Base-by-base conservation (phyloP, 176 grass and related monocot species). In the Thinopyrum elongatum region DNA sequence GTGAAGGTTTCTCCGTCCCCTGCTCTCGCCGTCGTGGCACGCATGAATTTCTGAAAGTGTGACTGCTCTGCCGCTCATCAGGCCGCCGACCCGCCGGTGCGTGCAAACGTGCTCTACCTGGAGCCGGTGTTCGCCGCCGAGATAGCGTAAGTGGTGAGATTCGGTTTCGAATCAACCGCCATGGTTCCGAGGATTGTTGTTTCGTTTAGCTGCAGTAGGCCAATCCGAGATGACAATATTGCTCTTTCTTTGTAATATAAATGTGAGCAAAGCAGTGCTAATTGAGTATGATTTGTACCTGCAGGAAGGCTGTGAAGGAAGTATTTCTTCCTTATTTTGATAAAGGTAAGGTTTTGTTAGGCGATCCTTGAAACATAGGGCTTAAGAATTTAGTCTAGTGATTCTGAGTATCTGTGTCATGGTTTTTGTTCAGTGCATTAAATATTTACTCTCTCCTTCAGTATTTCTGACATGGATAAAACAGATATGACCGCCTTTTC, bases 81-180 rank as follows among this genome's bases (percentile, higher is more conserved):
- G 97, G 87, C 77, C 2, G 97, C 94, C 2, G 51, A 96, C 58
- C 97, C 97, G 49, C 97, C 97, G 7, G 97, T 96, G 80, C 94
- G 94, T 27, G 97, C 97, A 5, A 96, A 88, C 49, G 97, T 99
- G 72, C 94, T 99, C 59, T 87, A 94, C 74, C 87, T 99, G 66
- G 84, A 73, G 9, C 84, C 84, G 1, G 72, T 87, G 69, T 96
- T 85, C 51, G 72, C 97, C 0, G 23, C 41, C 10, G 79, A 86
- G 7, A 96, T 99, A 57, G 94, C 92, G 94, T 99, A 92, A 66
- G 97, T 74, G 51, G 71, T 65, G 36, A 28, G 19, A 4, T 53
- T 65, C 35, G 51, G 28, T 19, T 42, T 16, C 4, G 7, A 70
- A 70, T 57, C 44, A 70, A 5, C 25, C 29, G 63, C 22, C 74